phyloP scores from a whole-genome alignment of 73 alveolate genomes.

The Uronychia setigera region DNA sequence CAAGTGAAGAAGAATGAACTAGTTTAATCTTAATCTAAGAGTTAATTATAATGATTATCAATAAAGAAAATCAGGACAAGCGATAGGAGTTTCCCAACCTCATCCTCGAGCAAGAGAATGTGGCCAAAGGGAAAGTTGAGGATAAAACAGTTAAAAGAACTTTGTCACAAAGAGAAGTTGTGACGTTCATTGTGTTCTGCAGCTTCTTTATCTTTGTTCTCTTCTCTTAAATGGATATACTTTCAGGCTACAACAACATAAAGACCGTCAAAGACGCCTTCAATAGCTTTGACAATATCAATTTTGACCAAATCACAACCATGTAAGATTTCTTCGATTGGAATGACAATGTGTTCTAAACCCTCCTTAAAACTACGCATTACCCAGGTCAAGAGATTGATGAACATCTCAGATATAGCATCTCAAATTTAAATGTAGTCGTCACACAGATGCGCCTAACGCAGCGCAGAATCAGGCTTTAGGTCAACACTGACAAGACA shows the following conservation, averaged over 20 bases:
- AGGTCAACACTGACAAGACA: slow-evolving; percentile 37
- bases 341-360: slow-evolving; percentile 9
- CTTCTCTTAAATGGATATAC: slow-evolving; percentile 23
- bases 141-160: slow-evolving; percentile 23
- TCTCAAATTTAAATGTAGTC: slow-evolving; percentile 40
- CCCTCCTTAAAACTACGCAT: slow-evolving; percentile 12
- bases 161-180: slow-evolving; percentile 33
- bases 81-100: slow-evolving; percentile 32
- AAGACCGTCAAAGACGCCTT: slow-evolving; percentile 20
- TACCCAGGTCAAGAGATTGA: slow-evolving; percentile 22
- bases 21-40: background rate
- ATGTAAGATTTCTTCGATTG: slow-evolving; percentile 29
- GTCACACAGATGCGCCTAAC: slow-evolving; percentile 47
- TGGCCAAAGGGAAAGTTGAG: background rate
- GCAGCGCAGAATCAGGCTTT: slow-evolving; percentile 41
- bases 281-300: background rate
- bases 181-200: slow-evolving; percentile 46
- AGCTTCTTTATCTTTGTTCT: slow-evolving; percentile 27
- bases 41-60: background rate
- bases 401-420: slow-evolving; percentile 13
- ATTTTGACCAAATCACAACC: background rate
- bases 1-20: no score
- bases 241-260: slow-evolving; percentile 12
- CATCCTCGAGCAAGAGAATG: slow-evolving; percentile 36
- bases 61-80: background rate